Evolutionary conservation across 1,139 yeast genomes (phyloP), one percentile per base, ranked within the genome.

Genomic region (Torulaspora pretoriensis): DNA sequence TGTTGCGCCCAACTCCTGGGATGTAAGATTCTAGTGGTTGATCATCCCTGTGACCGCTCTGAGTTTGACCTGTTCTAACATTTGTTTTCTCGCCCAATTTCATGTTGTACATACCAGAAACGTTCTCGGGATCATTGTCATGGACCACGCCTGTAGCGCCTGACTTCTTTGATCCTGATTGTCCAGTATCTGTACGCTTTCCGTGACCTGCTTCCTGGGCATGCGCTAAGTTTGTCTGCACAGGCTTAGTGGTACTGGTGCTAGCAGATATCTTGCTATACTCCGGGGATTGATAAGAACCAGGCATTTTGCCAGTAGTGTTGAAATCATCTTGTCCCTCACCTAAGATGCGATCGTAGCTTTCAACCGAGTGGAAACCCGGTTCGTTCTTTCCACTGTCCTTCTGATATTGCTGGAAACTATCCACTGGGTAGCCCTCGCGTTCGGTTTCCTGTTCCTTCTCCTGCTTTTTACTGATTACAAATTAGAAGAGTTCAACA

Each of bases 341-440:
- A 13, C 49, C 49, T 17, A 44, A 22, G 6, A 44, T 27, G 12
- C 42, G 38, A 22, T 37, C 38, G n/a, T 44, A 44, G 19, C 44
- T 40, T 10, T 19, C 35, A 8, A 25, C 33, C 17, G 39, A 22
- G 13, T 44, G 47, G 30, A 40, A 34, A 14, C 42, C 43, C 4
- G 26, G 23, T n/a, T 23, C 36, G 9, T 35, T 30, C 10, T 33
- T 40, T 9, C 25, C 42, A 7, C 25, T 35, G 9, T 24, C 13
- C 22, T 43, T 29, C 29, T 35, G 27, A 14, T 27, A 38, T 8
- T 43, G 28, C 14, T 40, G 40, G 10, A 43, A 43, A 14, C 43
- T 43, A 17, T 43, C 46, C 10, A 43, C 46, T 8, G 46, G 46
- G 17, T 35, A 40, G 12, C 38, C 34, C 29, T 40, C 43, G 25